phyloP scores from a whole-genome alignment of 805 yeast species.

The Wickerhamiella azymoides region DNA sequence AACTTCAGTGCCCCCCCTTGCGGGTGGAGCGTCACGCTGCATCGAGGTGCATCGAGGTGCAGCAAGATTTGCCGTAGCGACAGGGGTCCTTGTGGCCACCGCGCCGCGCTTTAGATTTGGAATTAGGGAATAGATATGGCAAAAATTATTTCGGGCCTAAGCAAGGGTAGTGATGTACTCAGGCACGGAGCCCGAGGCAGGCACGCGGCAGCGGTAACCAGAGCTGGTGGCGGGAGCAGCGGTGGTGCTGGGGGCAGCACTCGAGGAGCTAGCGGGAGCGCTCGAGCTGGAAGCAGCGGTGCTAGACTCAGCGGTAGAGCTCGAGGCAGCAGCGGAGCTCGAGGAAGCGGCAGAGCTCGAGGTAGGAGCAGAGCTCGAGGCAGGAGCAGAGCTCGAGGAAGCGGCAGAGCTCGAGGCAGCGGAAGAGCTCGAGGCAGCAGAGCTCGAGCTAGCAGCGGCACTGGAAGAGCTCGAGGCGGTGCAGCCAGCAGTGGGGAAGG shows the following conservation, averaged over 20 bases:
- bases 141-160: not conserved
- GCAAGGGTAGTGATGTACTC: not conserved
- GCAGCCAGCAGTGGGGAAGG: conserved; percentile 14
- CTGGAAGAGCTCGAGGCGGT: no score
- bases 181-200: not conserved
- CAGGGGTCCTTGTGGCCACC: no score
- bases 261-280: conserved; percentile 1
- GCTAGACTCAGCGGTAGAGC: not conserved
- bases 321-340: not conserved
- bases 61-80: no score
- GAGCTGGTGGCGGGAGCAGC: not conserved
- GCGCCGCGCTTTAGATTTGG: no score
- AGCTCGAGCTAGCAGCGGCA: conserved; percentile 6
- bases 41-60: no score
- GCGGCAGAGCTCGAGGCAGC: conserved; percentile 10
- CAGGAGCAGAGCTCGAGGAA: not conserved
- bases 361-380: not conserved
- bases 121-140: not conserved
- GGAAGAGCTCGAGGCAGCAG: not conserved
- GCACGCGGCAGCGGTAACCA: not conserved
- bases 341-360: not conserved
- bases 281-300: not conserved
- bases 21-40: no score
- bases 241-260: not conserved
- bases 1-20: no score